These are phyloP conservation scores for Amoebophrya sp. DNA, from an alignment of 169 alveolate species.

Conservation along the genomic window DNA sequence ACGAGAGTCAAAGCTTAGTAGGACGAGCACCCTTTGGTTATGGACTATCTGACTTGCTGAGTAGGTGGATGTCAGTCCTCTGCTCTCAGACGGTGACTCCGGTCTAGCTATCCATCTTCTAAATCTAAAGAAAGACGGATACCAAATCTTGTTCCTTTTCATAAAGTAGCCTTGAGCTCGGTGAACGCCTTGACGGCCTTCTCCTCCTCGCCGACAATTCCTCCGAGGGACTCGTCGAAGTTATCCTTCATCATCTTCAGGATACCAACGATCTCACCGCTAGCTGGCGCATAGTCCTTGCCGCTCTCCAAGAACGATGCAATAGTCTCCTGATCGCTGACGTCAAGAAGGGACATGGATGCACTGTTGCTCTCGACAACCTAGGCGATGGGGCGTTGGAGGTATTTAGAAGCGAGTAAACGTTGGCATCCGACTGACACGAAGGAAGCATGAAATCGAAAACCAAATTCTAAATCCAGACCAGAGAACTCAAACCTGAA, in stretches of 20 bases:
- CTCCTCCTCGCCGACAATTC: neutral
- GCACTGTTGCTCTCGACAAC: neutral
- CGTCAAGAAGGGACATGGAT: neutral
- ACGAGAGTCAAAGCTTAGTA: neutral
- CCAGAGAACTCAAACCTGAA: neutral
- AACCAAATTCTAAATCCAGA: no score
- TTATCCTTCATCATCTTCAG: constrained; percentile 14
- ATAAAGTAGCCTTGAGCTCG: neutral
- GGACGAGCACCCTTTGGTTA: neutral
- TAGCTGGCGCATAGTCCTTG: constrained; percentile 5
- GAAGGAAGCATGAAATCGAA: no score
- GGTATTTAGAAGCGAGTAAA: no score
- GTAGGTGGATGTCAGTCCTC: neutral
- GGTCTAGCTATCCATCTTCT: neutral
- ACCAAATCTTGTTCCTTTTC: neutral
- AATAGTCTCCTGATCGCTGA: neutral
- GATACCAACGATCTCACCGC: neutral
- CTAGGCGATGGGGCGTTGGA: no score
- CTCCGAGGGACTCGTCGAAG: neutral
- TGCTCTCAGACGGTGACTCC: neutral
- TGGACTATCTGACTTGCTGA: neutral
- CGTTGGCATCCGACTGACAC: no score
- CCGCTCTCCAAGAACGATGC: neutral
- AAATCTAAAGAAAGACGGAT: neutral
- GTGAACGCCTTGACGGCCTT: neutral